Percentiles rank a stretch among this genome's conserved stretches.
phyloP scores from a whole-genome alignment of 805 yeast genomes.

The Saccharomycopsis lassenensis region DNA sequence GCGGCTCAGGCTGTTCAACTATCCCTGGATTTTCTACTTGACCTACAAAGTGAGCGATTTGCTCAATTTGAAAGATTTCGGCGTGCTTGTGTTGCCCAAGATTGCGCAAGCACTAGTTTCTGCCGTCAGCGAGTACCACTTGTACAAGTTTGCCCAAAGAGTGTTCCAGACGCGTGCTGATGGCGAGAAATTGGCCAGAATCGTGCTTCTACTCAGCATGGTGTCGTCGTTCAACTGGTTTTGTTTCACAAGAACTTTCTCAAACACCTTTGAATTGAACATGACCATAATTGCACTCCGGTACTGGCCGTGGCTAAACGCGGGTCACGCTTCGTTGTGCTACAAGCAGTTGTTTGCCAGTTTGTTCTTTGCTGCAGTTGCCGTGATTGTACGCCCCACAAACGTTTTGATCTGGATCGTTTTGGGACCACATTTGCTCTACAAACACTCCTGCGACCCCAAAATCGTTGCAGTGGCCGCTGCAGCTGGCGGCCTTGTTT shows the following conservation, averaged over 20 bases:
- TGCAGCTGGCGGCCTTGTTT: slow-evolving; percentile 21
- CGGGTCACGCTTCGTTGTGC: slow-evolving; percentile 15
- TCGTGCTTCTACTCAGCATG: slow-evolving; percentile 40
- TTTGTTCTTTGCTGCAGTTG: slow-evolving; percentile 41
- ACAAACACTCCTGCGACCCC: slow-evolving; percentile 10
- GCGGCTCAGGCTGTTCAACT: slow-evolving; percentile 65
- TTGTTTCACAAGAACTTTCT: slow-evolving; percentile 69
- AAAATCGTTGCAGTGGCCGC: slow-evolving; percentile 20
- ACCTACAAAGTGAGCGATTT: slow-evolving; percentile 29
- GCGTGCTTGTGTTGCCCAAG: slow-evolving; percentile 48
- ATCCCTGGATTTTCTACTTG: slow-evolving; percentile 60
- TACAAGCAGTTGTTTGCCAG: slow-evolving; percentile 19
- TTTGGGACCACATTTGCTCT: slow-evolving; percentile 35
- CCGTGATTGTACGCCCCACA: slow-evolving; percentile 77
- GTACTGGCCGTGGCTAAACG: slow-evolving; percentile 73
- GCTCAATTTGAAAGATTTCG: slow-evolving; percentile 27
- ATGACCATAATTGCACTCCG: slow-evolving; percentile 56
- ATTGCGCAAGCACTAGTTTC: slow-evolving; percentile 59
- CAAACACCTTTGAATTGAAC: slow-evolving; percentile 71
- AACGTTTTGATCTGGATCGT: slow-evolving; percentile 67
- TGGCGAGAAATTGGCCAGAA: slow-evolving; percentile 28
- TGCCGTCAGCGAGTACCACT: slow-evolving; percentile 56
- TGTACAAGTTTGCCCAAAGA: slow-evolving; percentile 37
- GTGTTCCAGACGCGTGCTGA: slow-evolving; percentile 16
- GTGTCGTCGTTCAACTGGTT: slow-evolving; percentile 75